Base-by-base conservation (phyloP, 495 filamentous ascomycete genomes). In the Parathielavia hyrcaniae region DNA sequence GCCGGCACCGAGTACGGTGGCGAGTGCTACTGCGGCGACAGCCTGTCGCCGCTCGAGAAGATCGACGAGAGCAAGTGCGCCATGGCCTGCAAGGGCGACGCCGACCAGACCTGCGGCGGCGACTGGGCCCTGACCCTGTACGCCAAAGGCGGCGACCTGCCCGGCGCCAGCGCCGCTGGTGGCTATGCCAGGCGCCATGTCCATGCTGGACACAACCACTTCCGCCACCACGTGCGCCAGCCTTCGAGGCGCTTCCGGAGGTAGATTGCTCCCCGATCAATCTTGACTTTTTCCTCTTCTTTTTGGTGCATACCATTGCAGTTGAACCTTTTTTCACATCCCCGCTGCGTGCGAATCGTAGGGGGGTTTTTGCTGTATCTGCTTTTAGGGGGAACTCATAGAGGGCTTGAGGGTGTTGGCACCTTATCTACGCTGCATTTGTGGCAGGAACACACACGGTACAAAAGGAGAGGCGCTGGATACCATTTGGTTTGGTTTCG, bases 1-100 rank as follows among this genome's bases (percentile, higher is more conserved):
- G 80, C 80, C 50, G 86, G 86, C 41, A 77, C 84, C 19, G 83
- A 90, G 69, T 86, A 85, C 55, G 81, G 77, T 53, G 77, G 76
- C 46, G 77, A 85, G 65, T 87, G 85, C 71, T 86, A 80, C 67
- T 88, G 85, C 67, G 83, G 81, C 36, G 81, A 82, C 61, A 58
- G 58, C 19, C 62, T 81, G 34, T 66, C 58, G 12, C 65, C 62
- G 35, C 67, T 66, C 32, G 66, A 69, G 59, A 65, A 71, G 57
- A 51, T 78, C n/a, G 73, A 68, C 44, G 78, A 78, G 7, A 63
- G 49, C 5, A 53, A 59, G 49, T 81, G 79, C 69, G 62, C 53
- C 53, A 74, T 72, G 62, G 57, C 66, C 1, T 81, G 79, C 66
- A 70, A 72, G 32, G 79, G 78, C 48, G 72, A 74, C 51, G 48